Evolutionary conservation across 257 asterid species (phyloP).

Genomic region (Ocimum tenuiflorum): DNA sequence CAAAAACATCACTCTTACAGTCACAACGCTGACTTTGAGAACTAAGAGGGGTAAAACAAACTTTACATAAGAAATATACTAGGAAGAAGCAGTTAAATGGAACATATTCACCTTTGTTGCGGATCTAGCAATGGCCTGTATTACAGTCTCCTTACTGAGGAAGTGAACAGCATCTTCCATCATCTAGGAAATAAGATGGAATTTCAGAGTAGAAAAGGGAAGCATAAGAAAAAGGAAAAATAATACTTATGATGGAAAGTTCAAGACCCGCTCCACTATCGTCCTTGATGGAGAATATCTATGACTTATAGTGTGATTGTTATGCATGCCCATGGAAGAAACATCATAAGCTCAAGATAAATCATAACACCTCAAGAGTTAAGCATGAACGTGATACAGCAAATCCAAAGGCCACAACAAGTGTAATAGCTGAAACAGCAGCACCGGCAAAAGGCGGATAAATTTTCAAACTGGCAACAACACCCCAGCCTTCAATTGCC

Average conservation of each 20-base stretch:
- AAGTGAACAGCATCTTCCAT: conserved; percentile 99
- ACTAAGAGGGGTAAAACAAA: background rate
- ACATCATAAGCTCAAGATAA: background rate
- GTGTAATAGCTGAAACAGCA: conserved; percentile 93
- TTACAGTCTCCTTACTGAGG: conserved; percentile 83
- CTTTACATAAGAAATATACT: background rate
- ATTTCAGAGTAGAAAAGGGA: background rate
- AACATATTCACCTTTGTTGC: conserved; percentile 75
- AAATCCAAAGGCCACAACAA: conserved; percentile 95
- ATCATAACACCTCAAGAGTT: conserved; percentile 78
- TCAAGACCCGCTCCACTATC: conserved; percentile 16
- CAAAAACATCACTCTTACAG: background rate
- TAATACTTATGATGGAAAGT: background rate
- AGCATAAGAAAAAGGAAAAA: background rate
- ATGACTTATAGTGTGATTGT: background rate
- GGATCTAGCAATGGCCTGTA: conserved; percentile 92
- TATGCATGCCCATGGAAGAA: background rate
- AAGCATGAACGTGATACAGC: conserved; percentile 98
- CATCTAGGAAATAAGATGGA: conserved; percentile 45
- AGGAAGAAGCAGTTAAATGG: background rate
- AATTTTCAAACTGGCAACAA: conserved; percentile 94
- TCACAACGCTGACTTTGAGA: background rate
- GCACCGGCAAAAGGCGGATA: conserved; percentile 99
- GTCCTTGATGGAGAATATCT: background rate
- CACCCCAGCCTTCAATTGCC: conserved; percentile 99